Percentiles rank a stretch among this genome's conserved stretches.
Conservation (phyloP, 371 early-diverging fungal species). For the Mucor sp. region DNA sequence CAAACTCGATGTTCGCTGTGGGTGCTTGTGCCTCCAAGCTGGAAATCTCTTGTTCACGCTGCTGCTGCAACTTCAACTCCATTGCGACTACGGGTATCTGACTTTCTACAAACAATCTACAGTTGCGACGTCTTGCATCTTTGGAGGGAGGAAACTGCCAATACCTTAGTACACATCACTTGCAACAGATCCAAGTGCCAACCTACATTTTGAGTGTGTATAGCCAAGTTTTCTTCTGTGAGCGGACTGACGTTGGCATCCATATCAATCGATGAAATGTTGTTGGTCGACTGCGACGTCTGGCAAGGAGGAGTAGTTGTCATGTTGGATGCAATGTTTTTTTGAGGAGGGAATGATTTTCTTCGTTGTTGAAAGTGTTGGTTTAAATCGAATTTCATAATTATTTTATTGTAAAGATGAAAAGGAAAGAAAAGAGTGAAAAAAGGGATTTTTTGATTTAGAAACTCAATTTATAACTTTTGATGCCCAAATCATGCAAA, state of each 20-base stretch:
- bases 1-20: background rate
- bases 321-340: background rate
- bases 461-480: slow-evolving; percentile 1
- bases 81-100: slow-evolving; percentile 6
- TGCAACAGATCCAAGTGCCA: background rate
- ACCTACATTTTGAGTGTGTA: slow-evolving; percentile 14
- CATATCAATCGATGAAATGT: background rate
- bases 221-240: slow-evolving; percentile 20
- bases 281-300: background rate
- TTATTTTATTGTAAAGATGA: background rate
- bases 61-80: background rate
- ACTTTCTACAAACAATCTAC: slow-evolving; percentile 11
- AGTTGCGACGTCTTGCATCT: slow-evolving; percentile 7
- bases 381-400: background rate
- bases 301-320: background rate
- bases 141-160: slow-evolving; percentile 16
- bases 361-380: background rate
- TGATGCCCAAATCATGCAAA: background rate
- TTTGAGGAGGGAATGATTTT: slow-evolving; percentile 10
- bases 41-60: slow-evolving; percentile 9
- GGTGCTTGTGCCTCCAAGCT: background rate
- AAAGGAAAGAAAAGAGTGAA: background rate
- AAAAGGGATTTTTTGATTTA: background rate
- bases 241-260: slow-evolving; percentile 3
- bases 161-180: no score